Conservation (phyloP, 2,329 filamentous ascomycete species). For the Colletotrichum paranaense region DNA sequence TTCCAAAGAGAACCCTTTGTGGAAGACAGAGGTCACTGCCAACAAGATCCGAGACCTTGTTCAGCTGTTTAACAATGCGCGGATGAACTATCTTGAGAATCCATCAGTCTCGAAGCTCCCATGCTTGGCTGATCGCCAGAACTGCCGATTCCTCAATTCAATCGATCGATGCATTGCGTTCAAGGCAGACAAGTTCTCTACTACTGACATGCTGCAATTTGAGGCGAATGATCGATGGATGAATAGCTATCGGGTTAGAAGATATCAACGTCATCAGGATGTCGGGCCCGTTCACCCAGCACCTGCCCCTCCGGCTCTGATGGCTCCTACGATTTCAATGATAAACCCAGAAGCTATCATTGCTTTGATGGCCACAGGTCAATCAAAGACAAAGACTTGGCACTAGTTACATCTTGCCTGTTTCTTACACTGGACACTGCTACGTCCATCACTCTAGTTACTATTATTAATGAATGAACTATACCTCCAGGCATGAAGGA, state of each 20-base stretch:
- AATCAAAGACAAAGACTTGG: too few species aligned
- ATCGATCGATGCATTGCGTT: conserved; percentile 1
- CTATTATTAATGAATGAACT: background rate
- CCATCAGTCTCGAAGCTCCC: too few species aligned
- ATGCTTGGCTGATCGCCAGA: background rate
- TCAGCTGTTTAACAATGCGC: background rate
- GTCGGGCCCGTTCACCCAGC: too few species aligned
- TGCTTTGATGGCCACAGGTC: too few species aligned
- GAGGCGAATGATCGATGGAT: background rate
- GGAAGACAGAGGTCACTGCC: background rate
- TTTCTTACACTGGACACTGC: background rate
- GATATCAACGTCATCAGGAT: background rate
- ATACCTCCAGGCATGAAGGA: too few species aligned
- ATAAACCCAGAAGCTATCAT: too few species aligned
- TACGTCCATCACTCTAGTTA: background rate
- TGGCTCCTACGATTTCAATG: too few species aligned
- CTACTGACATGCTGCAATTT: background rate
- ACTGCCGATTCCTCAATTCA: background rate
- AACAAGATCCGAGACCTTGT: background rate
- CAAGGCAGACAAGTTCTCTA: background rate
- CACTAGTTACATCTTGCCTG: too few species aligned
- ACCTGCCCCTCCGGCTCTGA: too few species aligned
- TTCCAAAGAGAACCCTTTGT: background rate
- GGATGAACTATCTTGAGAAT: background rate
- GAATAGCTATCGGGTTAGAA: background rate